phyloP scores from a whole-genome alignment of 495 filamentous ascomycete species.

The Aspergillus diversus region DNA sequence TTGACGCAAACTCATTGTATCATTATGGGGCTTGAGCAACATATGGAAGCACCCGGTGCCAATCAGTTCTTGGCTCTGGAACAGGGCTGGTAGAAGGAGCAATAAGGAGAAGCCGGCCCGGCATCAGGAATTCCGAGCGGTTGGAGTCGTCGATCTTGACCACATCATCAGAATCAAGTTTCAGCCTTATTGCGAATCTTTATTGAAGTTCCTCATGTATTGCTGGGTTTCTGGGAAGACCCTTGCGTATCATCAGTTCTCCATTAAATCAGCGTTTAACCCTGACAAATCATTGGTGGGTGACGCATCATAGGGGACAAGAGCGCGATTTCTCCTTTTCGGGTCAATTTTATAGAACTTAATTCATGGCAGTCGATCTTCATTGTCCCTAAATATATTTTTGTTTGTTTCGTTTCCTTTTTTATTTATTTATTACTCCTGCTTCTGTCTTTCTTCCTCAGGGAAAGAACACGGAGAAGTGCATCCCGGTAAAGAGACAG shows the following conservation, averaged over 20 bases:
- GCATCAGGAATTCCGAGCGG: background rate
- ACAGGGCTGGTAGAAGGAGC: slow-evolving; percentile 1
- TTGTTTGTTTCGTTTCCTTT: no score
- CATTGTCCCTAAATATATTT: background rate
- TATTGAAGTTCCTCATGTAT: background rate
- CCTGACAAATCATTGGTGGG: background rate
- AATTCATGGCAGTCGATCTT: background rate
- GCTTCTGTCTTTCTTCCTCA: no score
- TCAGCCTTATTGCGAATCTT: slow-evolving; percentile 1
- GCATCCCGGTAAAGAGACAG: background rate
- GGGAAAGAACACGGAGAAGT: background rate
- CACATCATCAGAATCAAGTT: background rate
- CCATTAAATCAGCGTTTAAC: background rate
- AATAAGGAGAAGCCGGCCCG: slow-evolving; percentile 2
- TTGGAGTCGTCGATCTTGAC: background rate
- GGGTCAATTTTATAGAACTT: background rate
- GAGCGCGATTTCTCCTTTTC: background rate
- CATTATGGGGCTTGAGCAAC: slow-evolving; percentile 4
- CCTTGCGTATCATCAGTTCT: background rate
- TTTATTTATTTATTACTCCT: no score
- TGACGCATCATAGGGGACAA: background rate
- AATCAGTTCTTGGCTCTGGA: slow-evolving; percentile 11
- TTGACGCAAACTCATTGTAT: background rate
- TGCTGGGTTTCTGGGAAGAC: background rate
- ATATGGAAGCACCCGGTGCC: slow-evolving; percentile 17